Percentiles rank a stretch among this genome's conserved stretches.
Evolutionary conservation across 1,284 basidiomycete genomes (phyloP).

Genomic region (Phlebopus sp.): DNA sequence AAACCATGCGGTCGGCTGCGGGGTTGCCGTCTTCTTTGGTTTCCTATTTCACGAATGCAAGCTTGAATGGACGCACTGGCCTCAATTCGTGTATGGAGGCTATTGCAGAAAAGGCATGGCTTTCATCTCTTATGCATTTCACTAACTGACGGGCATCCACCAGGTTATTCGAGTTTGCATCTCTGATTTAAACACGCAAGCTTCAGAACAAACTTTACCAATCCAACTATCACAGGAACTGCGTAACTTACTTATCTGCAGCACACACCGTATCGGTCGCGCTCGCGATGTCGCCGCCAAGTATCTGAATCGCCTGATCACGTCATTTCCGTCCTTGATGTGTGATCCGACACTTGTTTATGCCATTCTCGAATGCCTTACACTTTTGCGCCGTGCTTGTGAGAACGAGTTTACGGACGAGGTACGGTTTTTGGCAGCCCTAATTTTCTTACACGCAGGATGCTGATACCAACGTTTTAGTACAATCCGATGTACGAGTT

Average conservation of each 20-base stretch:
- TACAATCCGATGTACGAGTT: conserved; percentile 89
- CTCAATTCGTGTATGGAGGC: conserved; percentile 79
- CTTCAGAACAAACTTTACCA: conserved; percentile 79
- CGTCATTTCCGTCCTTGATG: conserved; percentile 93
- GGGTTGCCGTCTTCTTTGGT: conserved; percentile 83
- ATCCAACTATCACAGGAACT: conserved; percentile 74
- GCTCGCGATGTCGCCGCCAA: conserved; percentile 81
- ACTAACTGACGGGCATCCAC: conserved; percentile 9
- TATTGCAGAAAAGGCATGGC: conserved; percentile 77
- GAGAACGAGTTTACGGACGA: conserved; percentile 93
- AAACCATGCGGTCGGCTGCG: conserved; percentile 80
- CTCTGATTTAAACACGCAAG: conserved; percentile 67
- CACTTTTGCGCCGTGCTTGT: conserved; percentile 83
- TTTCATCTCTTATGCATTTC: conserved; percentile 3
- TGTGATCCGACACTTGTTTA: conserved; percentile 88
- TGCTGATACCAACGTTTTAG: conserved; percentile 38
- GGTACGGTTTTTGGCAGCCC: conserved; percentile 42
- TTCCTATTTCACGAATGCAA: conserved; percentile 88
- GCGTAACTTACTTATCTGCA: conserved; percentile 70
- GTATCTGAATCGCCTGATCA: conserved; percentile 84
- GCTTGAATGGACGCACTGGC: conserved; percentile 70
- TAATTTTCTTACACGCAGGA: neutral
- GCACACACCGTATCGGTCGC: conserved; percentile 82
- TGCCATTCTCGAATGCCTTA: conserved; percentile 89
- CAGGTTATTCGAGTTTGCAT: conserved; percentile 77